A percentile compares a stretch with the other conserved stretches of the same genome.
Evolutionary conservation across 805 yeast genomes (phyloP).

Genomic region (Candida dajiaensis): DNA sequence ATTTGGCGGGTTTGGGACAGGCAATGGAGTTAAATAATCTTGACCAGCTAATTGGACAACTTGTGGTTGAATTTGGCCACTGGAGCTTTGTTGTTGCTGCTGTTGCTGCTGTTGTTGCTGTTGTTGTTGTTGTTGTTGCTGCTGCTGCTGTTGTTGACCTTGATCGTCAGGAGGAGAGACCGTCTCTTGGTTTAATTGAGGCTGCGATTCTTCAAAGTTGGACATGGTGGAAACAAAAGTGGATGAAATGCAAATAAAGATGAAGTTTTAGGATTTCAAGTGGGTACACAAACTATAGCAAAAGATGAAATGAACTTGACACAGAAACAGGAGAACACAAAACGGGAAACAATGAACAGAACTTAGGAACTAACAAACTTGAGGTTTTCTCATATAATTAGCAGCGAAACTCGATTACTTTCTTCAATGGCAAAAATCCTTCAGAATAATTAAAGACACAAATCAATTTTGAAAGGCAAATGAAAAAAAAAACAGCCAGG

Average conservation of each 20-base stretch:
- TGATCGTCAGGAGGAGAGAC: not conserved
- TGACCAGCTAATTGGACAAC: slow-evolving; percentile 22
- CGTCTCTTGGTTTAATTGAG: not conserved
- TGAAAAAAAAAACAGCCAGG: not conserved
- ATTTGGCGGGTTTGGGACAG: slow-evolving; percentile 51
- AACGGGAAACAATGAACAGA: not conserved
- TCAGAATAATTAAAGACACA: not conserved
- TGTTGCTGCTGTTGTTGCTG: slow-evolving; percentile 1
- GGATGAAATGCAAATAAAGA: not conserved
- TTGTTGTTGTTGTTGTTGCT: not conserved
- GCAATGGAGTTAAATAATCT: slow-evolving; percentile 21
- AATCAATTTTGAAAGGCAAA: not conserved
- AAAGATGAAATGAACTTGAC: not conserved
- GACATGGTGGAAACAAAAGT: not conserved
- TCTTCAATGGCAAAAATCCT: not conserved
- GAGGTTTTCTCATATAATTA: not conserved
- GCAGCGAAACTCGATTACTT: not conserved
- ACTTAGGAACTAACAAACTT: not conserved
- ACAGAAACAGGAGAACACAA: not conserved
- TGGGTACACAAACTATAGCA: not conserved
- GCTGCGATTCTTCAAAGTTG: not conserved
- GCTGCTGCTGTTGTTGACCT: slow-evolving; percentile 1
- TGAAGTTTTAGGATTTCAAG: not conserved
- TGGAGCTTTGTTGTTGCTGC: not conserved
- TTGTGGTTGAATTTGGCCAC: slow-evolving; percentile 9